Conservation (phyloP, 2,329 filamentous ascomycete genomes). For the Truncatella angustata region DNA sequence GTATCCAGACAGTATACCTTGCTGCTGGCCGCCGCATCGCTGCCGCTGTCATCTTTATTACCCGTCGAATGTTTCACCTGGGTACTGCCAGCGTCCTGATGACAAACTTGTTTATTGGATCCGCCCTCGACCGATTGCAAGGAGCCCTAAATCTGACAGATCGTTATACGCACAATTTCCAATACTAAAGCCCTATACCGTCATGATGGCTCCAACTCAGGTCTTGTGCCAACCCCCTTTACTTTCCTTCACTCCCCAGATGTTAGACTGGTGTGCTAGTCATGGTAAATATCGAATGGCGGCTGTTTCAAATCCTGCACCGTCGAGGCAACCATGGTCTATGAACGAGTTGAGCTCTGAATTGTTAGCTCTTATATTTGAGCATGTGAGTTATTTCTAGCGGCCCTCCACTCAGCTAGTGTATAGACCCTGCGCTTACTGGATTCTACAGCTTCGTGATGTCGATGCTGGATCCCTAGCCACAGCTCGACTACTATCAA, state of each 20-base stretch:
- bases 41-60: constrained; percentile 3
- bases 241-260: constrained; percentile 8
- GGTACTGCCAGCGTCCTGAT: not conserved
- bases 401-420: not conserved
- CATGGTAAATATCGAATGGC: constrained; percentile 15
- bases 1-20: not conserved
- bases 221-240: constrained; percentile 9
- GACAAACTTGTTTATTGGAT: not conserved
- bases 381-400: constrained; percentile 33
- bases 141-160: not conserved
- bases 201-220: constrained; percentile 8
- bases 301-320: constrained; percentile 7
- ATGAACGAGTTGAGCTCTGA: constrained; percentile 40
- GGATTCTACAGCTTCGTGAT: constrained; percentile 34
- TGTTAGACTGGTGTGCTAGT: not conserved
- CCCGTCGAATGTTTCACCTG: constrained; percentile 3
- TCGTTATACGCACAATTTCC: too few relatives aligned
- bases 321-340: constrained; percentile 20
- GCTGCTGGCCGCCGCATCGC: not conserved
- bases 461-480: constrained; percentile 33
- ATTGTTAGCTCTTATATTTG: constrained; percentile 39
- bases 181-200: too few relatives aligned
- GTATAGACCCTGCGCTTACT: constrained; percentile 12
- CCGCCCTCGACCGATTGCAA: not conserved
- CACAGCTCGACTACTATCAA: constrained; percentile 35